Conservation (phyloP, 495 filamentous ascomycete genomes). For the Neurospora sp. region DNA sequence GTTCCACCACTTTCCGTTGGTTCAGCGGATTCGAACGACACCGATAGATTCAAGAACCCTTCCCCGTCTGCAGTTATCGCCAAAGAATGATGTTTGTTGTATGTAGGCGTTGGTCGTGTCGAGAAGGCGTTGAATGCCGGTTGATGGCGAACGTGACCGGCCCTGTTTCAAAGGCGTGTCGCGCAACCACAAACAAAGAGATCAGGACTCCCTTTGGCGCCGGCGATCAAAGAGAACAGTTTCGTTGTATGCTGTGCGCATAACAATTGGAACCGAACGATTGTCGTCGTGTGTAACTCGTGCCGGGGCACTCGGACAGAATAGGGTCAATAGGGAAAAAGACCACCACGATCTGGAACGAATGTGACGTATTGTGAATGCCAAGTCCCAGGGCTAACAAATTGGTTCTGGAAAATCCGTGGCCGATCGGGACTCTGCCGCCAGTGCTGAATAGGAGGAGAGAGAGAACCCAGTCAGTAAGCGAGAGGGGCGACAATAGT, state of each 20-base stretch:
- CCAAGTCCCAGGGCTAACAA: conserved; percentile 2
- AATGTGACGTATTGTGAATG: conserved; percentile 10
- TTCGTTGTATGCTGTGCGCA: neutral
- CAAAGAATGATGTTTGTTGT: neutral
- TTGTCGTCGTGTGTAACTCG: neutral
- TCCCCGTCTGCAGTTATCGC: neutral
- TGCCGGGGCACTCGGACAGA: neutral
- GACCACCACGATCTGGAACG: conserved; percentile 1
- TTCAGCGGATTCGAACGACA: neutral
- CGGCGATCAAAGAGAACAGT: neutral
- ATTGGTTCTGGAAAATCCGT: neutral
- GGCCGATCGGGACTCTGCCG: neutral
- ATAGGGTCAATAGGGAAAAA: neutral
- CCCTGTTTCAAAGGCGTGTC: neutral
- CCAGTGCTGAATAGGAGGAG: neutral
- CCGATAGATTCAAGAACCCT: neutral
- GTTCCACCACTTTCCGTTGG: neutral
- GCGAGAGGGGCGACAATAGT: neutral
- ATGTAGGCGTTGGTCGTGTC: neutral
- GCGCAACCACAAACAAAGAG: neutral
- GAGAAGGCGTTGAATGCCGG: neutral
- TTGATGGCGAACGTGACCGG: neutral
- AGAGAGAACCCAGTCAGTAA: neutral
- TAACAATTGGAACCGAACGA: neutral
- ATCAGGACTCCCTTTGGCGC: neutral